A percentile compares a stretch with the other conserved stretches of the same genome.
Evolutionary conservation across 2,329 filamentous ascomycete species (phyloP).

Genomic region (Penicillium carneum): DNA sequence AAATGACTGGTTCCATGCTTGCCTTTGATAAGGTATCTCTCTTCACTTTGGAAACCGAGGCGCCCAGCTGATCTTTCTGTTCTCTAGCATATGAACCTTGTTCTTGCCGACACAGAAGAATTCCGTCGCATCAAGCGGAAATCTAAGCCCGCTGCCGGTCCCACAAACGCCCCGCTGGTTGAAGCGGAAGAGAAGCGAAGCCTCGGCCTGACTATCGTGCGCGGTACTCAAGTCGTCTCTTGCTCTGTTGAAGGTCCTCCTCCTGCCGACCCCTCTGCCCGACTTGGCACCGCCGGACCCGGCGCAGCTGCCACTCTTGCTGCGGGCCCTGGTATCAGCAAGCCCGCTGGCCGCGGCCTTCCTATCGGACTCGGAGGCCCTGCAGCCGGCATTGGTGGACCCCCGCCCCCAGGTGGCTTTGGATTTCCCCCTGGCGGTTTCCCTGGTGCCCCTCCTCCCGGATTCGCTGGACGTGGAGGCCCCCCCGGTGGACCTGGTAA

Average conservation of each 20-base stretch:
- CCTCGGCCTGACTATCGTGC: constrained; percentile 91
- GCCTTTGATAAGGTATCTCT: constrained; percentile 88
- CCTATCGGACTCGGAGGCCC: constrained; percentile 87
- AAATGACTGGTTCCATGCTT: constrained; percentile 97
- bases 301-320: constrained; percentile 73
- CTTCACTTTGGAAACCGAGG: constrained; percentile 20
- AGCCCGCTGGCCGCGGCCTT: constrained; percentile 85
- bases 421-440: constrained; percentile 62
- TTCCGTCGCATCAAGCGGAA: constrained; percentile 90
- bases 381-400: constrained; percentile 83
- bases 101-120: constrained; percentile 97
- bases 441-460: constrained; percentile 59
- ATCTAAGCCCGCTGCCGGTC: constrained; percentile 69
- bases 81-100: constrained; percentile 93
- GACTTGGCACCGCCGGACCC: constrained; percentile 78
- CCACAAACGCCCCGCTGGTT: constrained; percentile 69
- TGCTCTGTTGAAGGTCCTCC: constrained; percentile 94
- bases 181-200: constrained; percentile 97
- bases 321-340: constrained; percentile 86
- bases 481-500: constrained; percentile 60
- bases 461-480: constrained; percentile 61
- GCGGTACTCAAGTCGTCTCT: constrained; percentile 92
- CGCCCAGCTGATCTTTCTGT: constrained; percentile 16
- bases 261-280: constrained; percentile 87
- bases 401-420: constrained; percentile 68